A percentile compares a stretch with the other conserved stretches of the same genome.
phyloP scores from a whole-genome alignment of 225 moss, liverwort and hornwort genomes.

The Straminergon stramineum region DNA sequence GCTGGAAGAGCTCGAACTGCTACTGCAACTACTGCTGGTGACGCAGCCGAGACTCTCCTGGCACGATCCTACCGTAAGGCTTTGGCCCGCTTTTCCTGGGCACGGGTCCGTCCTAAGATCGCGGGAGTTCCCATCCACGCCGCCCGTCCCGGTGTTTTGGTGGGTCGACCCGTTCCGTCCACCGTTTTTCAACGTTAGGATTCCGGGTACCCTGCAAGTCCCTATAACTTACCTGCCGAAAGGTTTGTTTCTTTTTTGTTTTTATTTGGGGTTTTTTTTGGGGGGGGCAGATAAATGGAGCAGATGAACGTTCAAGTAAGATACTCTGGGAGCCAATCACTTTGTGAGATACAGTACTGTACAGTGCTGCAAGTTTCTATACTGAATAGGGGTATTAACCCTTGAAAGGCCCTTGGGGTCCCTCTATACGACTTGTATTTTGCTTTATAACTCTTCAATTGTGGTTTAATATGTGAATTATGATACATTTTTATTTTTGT shows the following conservation, averaged over 20 bases:
- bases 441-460: too few species aligned
- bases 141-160: neutral
- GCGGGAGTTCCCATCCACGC: neutral
- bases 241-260: neutral
- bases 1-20: neutral
- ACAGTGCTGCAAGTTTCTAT: too few species aligned
- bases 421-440: too few species aligned
- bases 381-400: too few species aligned
- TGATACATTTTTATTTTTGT: too few species aligned
- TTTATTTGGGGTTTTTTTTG: neutral
- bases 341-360: neutral
- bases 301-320: neutral
- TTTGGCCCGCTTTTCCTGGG: neutral
- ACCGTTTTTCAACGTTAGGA: neutral
- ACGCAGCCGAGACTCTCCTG: neutral
- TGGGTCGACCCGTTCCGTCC: conserved; percentile 9
- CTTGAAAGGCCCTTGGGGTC: too few species aligned
- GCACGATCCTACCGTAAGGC: neutral
- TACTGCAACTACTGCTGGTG: neutral
- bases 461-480: too few species aligned
- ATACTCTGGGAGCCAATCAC: neutral
- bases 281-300: neutral
- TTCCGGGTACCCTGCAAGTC: neutral
- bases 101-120: neutral
- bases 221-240: too few species aligned